Evolutionary conservation across 495 filamentous ascomycete genomes (phyloP).

Genomic region (Podospora conica): DNA sequence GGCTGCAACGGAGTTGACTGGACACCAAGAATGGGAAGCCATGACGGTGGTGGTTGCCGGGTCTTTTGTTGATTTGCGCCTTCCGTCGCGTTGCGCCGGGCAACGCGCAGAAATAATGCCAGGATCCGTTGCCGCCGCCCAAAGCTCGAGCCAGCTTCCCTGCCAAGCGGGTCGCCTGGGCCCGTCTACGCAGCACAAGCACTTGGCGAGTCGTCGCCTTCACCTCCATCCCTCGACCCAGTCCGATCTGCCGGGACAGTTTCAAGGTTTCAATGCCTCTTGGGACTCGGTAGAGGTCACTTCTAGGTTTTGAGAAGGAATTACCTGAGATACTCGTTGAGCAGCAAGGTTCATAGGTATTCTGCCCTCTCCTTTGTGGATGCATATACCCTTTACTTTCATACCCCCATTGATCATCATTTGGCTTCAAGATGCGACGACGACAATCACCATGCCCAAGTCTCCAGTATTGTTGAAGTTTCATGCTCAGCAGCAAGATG

Average conservation of each 20-base stretch:
- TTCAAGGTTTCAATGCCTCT: not conserved
- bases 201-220: not conserved
- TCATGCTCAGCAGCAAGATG: not conserved
- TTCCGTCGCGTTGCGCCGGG: not conserved
- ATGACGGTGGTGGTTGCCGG: not conserved
- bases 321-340: too few species aligned
- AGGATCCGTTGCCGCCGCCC: not conserved
- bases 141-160: not conserved
- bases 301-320: not conserved
- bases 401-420: not conserved
- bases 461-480: not conserved
- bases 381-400: not conserved
- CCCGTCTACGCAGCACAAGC: not conserved
- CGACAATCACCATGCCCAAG: not conserved
- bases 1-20: not conserved
- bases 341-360: not conserved
- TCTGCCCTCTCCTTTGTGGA: not conserved
- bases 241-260: not conserved
- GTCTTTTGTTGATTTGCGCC: not conserved
- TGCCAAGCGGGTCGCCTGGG: not conserved
- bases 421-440: not conserved
- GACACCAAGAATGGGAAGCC: not conserved
- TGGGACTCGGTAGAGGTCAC: not conserved
- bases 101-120: not conserved
- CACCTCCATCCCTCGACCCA: not conserved